phyloP scores from a whole-genome alignment of 192 early-diverging fungal species.

The Chytriomyces confervae region DNA sequence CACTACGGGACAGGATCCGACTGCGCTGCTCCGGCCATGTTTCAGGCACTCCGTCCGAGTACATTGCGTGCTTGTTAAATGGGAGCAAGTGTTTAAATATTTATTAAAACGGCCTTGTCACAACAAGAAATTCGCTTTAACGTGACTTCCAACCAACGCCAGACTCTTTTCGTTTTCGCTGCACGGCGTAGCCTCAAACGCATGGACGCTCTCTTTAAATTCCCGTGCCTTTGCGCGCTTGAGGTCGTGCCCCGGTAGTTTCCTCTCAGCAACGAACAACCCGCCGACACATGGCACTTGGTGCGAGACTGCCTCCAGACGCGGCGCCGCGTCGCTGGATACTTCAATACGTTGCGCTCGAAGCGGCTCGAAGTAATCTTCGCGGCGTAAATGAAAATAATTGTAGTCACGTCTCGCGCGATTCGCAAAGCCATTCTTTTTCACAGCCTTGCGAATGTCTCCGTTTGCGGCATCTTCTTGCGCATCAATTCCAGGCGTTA shows the following conservation, averaged over 20 bases:
- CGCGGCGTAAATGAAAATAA: neutral
- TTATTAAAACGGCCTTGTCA: too few species aligned
- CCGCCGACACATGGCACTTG: neutral
- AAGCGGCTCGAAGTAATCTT: slow-evolving; percentile 1
- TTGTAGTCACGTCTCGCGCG: neutral
- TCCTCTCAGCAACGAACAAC: neutral
- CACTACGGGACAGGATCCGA: too few species aligned
- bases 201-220: too few species aligned
- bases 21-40: too few species aligned
- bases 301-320: neutral
- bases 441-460: neutral
- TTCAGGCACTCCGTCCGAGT: too few species aligned
- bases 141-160: too few species aligned
- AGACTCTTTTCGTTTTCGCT: too few species aligned
- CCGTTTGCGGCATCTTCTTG: neutral
- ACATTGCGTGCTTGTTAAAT: too few species aligned
- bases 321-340: neutral
- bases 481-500: neutral
- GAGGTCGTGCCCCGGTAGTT: neutral
- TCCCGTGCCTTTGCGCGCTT: neutral
- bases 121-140: too few species aligned
- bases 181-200: too few species aligned
- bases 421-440: neutral
- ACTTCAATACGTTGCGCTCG: neutral
- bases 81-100: too few species aligned